These are phyloP conservation scores for Alternaria triticina DNA, from an alignment of 2,329 filamentous ascomycete genomes.

Conservation along the genomic window DNA sequence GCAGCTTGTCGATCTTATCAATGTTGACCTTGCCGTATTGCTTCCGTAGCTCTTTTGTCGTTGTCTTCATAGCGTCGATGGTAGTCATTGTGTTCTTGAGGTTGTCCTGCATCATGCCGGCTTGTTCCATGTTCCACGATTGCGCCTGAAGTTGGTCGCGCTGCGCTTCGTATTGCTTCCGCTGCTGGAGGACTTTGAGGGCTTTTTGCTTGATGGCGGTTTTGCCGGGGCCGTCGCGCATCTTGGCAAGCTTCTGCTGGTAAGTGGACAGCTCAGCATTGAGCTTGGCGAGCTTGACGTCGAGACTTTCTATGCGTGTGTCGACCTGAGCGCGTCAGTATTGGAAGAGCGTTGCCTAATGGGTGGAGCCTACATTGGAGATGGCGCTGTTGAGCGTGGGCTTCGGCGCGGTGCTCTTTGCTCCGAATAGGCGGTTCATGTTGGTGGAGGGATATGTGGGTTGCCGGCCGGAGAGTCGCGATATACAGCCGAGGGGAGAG, in stretches of 20 bases:
- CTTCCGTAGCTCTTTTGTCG: constrained; percentile 87
- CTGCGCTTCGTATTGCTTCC: constrained; percentile 92
- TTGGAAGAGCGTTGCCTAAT: neutral
- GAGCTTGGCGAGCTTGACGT: constrained; percentile 91
- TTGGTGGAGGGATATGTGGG: constrained; percentile 25
- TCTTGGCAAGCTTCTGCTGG: constrained; percentile 84
- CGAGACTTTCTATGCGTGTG: constrained; percentile 81
- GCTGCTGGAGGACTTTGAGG: constrained; percentile 88
- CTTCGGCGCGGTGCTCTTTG: constrained; percentile 85
- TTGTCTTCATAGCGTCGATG: constrained; percentile 96
- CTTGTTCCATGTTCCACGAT: constrained; percentile 99
- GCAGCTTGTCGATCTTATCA: constrained; percentile 95
- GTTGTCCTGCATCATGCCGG: constrained; percentile 98
- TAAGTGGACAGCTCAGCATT: constrained; percentile 90
- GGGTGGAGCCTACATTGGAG: constrained; percentile 66
- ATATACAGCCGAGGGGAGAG: neutral
- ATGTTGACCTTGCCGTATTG: constrained; percentile 98
- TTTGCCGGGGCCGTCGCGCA: constrained; percentile 96
- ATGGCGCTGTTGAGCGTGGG: constrained; percentile 86
- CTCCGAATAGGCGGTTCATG: constrained; percentile 97
- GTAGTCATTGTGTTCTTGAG: constrained; percentile 98
- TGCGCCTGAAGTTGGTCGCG: constrained; percentile 93
- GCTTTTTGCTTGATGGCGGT: constrained; percentile 92
- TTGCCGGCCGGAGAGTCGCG: neutral
- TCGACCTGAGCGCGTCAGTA: constrained; percentile 66